A percentile compares a stretch with the other conserved stretches of the same genome.
Evolutionary conservation across 805 yeast genomes (phyloP).

Genomic region (Candida koratica): DNA sequence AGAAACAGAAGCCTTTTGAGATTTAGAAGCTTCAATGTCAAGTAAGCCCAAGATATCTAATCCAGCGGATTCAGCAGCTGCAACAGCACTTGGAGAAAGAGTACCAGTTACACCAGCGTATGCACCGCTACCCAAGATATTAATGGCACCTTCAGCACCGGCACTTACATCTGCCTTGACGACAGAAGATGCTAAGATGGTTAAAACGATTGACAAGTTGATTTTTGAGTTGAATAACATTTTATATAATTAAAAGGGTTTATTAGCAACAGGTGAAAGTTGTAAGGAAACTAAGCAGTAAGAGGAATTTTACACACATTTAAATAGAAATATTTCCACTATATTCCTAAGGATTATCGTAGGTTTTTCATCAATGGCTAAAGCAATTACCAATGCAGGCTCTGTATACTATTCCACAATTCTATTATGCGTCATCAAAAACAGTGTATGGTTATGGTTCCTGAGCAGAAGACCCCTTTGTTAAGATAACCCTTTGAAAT

Average conservation of each 20-base stretch:
- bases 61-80: slow-evolving; percentile 12
- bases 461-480: too few relatives aligned
- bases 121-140: slow-evolving; percentile 8
- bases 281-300: too few relatives aligned
- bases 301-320: not conserved
- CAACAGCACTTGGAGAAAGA: slow-evolving; percentile 10
- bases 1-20: not conserved
- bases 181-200: slow-evolving; percentile 10
- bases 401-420: too few relatives aligned
- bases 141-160: slow-evolving; percentile 4
- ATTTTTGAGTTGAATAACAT: slow-evolving; percentile 21
- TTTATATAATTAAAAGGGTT: too few relatives aligned
- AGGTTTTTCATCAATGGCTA: too few relatives aligned
- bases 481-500: too few relatives aligned
- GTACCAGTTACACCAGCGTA: slow-evolving; percentile 13
- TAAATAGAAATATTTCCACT: not conserved
- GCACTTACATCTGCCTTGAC: slow-evolving; percentile 9
- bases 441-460: too few relatives aligned
- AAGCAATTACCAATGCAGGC: too few relatives aligned
- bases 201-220: slow-evolving; percentile 18
- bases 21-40: slow-evolving; percentile 4
- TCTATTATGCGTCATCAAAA: too few relatives aligned
- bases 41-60: slow-evolving; percentile 10
- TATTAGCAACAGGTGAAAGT: too few relatives aligned
- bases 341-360: too few relatives aligned